Conservation (phyloP, 2,329 filamentous ascomycete species). For the Penicillium sp. region DNA sequence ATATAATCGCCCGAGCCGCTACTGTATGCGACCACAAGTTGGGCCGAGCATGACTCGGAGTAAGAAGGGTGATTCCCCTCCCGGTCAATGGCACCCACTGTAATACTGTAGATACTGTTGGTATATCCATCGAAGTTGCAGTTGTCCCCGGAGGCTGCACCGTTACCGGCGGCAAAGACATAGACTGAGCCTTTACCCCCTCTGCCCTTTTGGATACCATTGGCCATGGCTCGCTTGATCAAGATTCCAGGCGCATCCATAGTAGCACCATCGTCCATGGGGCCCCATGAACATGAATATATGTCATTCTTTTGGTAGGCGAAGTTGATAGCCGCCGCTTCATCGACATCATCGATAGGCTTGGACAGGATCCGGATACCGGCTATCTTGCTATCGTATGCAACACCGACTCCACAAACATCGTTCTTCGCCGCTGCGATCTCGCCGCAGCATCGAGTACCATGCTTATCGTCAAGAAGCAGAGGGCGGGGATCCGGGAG, state of each 20-base stretch:
- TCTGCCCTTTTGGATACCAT: slow-evolving; percentile 85
- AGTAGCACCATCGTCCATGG: slow-evolving; percentile 84
- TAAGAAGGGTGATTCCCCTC: slow-evolving; percentile 90
- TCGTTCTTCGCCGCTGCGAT: slow-evolving; percentile 89
- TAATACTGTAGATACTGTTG: slow-evolving; percentile 98
- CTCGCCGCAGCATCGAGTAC: slow-evolving; percentile 92
- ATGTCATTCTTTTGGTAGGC: slow-evolving; percentile 89
- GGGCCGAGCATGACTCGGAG: slow-evolving; percentile 92
- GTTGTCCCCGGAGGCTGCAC: slow-evolving; percentile 82
- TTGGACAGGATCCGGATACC: slow-evolving; percentile 92
- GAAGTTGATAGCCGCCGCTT: slow-evolving; percentile 90
- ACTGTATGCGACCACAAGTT: slow-evolving; percentile 94
- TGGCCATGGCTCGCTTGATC: slow-evolving; percentile 86
- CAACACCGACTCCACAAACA: slow-evolving; percentile 92
- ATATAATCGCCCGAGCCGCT: slow-evolving; percentile 87
- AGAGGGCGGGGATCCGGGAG: slow-evolving; percentile 74
- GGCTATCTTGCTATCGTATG: slow-evolving; percentile 85
- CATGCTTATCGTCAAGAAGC: slow-evolving; percentile 83
- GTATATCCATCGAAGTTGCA: slow-evolving; percentile 99
- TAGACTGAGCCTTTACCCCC: slow-evolving; percentile 83
- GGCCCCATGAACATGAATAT: slow-evolving; percentile 98
- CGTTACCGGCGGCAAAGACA: slow-evolving; percentile 96
- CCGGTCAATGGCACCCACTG: slow-evolving; percentile 87
- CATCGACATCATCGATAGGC: slow-evolving; percentile 85
- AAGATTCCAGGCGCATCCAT: slow-evolving; percentile 93